Base-by-base conservation (phyloP, 257 asterid genomes). In the Cinchona pubescens region DNA sequence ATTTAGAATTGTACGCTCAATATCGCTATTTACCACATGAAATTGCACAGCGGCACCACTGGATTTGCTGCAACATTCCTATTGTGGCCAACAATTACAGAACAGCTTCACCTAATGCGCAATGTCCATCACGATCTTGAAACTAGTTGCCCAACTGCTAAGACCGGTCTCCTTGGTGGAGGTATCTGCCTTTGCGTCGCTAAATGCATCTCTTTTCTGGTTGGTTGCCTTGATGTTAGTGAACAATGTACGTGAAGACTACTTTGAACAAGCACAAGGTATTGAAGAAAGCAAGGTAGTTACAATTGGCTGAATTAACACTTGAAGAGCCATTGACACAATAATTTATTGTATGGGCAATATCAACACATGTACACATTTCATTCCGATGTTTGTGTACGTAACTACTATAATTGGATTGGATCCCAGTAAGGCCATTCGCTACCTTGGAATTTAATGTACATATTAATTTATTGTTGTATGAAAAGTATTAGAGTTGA, bases 151-250 rank as follows among this genome's bases (percentile, higher is more conserved):
- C 91, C 92, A 6, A 87, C 95, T 8, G 96, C 95, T 70, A 86
- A 91, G 86, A 87, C 93, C 0, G 96, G 96, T 25, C 83, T 91
- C 79, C 82, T 91, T 6, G 96, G 96, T 3, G 96, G 96, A 46
- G 96, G 95, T 38, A n/a, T n/a, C n/a, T n/a, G 96, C 96, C 0
- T 89, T 91, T 73, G 82, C 89, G 2, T 86, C 96, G 19, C 89
- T 91, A 1, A 92, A 91, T 74, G 80, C 96, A 0, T 83, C 89
- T 75, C 91, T 91, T 32, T 84, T 91, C 86, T 91, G 90, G 87
- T 73, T 91, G 82, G 91, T 91, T 23, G 84, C 90, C 1, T 77
- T 91, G 83, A 91, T 91, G 96, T 75, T 90, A 73, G 93, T 87
- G 0, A 80, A 80, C 58, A 90, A 90, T 65, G 84, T 82, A 27